Base-by-base conservation (phyloP, 257 asterid genomes). In the Buddleja alternifolia region DNA sequence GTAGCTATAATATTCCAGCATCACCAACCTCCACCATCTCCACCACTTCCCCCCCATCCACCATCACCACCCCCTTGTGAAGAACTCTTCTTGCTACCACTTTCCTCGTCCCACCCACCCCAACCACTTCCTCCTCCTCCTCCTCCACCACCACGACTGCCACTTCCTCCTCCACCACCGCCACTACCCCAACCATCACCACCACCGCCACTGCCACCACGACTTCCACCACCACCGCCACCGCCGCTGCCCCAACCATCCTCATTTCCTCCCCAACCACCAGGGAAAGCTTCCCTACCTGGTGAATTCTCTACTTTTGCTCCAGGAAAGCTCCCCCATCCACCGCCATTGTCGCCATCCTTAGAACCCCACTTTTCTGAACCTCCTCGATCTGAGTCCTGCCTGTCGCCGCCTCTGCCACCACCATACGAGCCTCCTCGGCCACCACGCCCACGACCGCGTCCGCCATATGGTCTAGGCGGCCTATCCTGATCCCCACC, bases 321-420 rank as follows among this genome's bases (percentile, higher is more conserved):
- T 42, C 93, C 87, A 15, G 88, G 84, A 37, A 80, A 86, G 75
- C 73, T 79, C 10, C 89, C 84, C 81, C 79, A 81, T 63, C 83
- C 77, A 14, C 66, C 21, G 16, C 83, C 80, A 63, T 67, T 73
- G 24, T 77, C 87, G 10, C 78, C 80, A 53, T 79, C 90, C 73
- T 81, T 88, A 14, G 89, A 82, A 40, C 87, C 82, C 94, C 94
- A 83, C 73, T 73, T 88, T 24, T 84, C 84, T 2, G 89, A 73
- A 48, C 34, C 34, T 29, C 87, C 81, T 19, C 68, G 78, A 25
- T 80, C 86, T 0, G 81, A 77, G 56, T 81, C 89, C 36, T 75
- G 85, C 70, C 89, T 29, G 34, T 29, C 34, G 23, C 76, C 76
- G 14, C 82, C 83, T 65, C 83, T 79, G 55, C 82, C 82, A 58